phyloP scores from a whole-genome alignment of 805 yeast genomes.

The Priceomyces carsonii region DNA sequence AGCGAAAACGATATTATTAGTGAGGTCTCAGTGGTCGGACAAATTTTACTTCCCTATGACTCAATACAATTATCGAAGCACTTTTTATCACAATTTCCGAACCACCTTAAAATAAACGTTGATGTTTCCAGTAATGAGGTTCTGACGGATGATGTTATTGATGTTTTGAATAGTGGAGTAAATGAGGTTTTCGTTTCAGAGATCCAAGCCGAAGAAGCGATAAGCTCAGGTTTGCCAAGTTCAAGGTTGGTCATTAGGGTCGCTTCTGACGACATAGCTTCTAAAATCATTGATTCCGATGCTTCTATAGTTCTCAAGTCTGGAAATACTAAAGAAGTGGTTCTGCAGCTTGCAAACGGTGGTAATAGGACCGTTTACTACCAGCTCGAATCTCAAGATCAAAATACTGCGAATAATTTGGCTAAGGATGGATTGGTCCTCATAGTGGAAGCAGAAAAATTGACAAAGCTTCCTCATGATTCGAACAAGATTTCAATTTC shows the following conservation, averaged over 20 bases:
- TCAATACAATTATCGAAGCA: constrained; percentile 30
- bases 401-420: constrained; percentile 25
- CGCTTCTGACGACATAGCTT: constrained; percentile 12
- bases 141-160: constrained; percentile 47
- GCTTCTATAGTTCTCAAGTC: constrained; percentile 24
- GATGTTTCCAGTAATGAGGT: constrained; percentile 27
- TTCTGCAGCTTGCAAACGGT: constrained; percentile 17
- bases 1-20: constrained; percentile 15
- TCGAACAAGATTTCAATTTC: constrained; percentile 35
- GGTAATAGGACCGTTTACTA: constrained; percentile 34
- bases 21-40: constrained; percentile 34
- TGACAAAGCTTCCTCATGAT: constrained; percentile 21
- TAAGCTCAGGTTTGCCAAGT: constrained; percentile 50
- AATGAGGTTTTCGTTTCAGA: constrained; percentile 42
- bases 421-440: constrained; percentile 32
- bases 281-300: constrained; percentile 12
- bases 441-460: constrained; percentile 23
- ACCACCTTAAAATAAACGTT: constrained; percentile 27
- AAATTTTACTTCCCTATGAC: constrained; percentile 29
- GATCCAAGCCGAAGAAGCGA: constrained; percentile 28
- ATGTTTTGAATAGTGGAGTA: constrained; percentile 63
- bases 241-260: constrained; percentile 41
- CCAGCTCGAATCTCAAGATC: constrained; percentile 14
- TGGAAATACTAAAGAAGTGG: constrained; percentile 13
- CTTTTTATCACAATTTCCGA: constrained; percentile 31